Evolutionary conservation across 2,329 filamentous ascomycete species (phyloP), one percentile per base, ranked within the genome.

Genomic region (Trichoderma koningiopsis): DNA sequence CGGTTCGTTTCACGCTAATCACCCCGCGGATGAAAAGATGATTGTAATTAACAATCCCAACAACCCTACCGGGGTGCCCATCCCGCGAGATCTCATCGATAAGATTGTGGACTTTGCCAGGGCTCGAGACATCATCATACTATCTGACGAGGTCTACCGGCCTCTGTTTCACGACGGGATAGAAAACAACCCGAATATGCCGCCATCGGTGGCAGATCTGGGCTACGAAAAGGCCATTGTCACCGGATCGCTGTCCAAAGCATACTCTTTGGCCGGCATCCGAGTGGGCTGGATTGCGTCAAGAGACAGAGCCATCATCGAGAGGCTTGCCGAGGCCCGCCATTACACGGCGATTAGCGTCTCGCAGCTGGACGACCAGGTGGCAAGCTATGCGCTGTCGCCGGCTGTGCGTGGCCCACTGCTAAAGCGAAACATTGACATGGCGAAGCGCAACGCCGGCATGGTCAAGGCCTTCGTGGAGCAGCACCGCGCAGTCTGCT

Each of bases 271-370:
- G 5, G 92, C 93, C 0, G 93, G 94, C 2, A 89, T 96, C 71
- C 89, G 93, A 0, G 80, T 94, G 1, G 94, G 94, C 37, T 97
- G 94, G 94, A 85, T 95, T 69, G 92, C 91, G 4, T 91, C 89
- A 16, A 87, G 88, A 31, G 87, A 88, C 77, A 76, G 77, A 5
- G 80, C 81, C 0, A 84, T 96, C 68, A 85, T 95, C 65, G 85
- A 89, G 62, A 82, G 84, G 16, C 84, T 92, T 71, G 88, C 90
- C 13, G 79, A 82, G 16, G 89, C 89, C 1, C 85, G 93, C 52
- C 91, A 96, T 78, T 96, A 96, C 82, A 96, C 92, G 4, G 94
- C 92, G 31, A 96, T 96, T 74, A 92, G 91, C 49, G 92, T 96
- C 0, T 92, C 91, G n/a, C 88, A 91, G 75, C 81, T 97, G 7